These are phyloP conservation scores for Ceratocystis cubensis DNA, from an alignment of 2,329 filamentous ascomycete genomes.

Conservation along the genomic window DNA sequence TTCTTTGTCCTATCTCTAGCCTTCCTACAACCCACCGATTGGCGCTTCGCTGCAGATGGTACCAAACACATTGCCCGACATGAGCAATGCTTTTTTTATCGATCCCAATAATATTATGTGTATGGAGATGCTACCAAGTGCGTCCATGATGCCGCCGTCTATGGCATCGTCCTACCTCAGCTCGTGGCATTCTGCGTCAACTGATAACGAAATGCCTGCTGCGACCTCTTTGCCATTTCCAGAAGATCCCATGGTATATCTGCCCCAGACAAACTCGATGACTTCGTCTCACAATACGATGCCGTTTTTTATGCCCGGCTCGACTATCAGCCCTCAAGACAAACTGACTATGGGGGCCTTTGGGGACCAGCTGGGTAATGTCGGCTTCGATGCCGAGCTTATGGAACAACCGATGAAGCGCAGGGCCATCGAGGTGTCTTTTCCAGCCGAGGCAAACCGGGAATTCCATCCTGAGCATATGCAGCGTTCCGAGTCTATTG, in stretches of 20 bases:
- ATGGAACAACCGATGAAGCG: neutral
- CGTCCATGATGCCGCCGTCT: neutral
- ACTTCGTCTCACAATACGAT: neutral
- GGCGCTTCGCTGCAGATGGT: neutral
- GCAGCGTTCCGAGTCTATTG: constrained; percentile 5
- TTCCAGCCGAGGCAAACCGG: neutral
- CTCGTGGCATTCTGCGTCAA: neutral
- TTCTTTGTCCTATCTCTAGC: neutral
- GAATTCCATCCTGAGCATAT: neutral
- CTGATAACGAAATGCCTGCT: neutral
- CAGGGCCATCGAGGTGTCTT: neutral
- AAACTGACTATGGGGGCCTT: neutral
- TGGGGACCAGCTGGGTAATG: neutral
- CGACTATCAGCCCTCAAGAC: neutral
- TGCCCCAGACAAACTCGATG: neutral
- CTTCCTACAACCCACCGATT: neutral
- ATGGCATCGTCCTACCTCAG: neutral
- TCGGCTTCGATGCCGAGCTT: neutral
- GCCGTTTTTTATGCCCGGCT: neutral
- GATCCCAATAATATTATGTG: neutral
- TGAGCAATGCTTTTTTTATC: neutral
- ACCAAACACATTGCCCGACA: neutral
- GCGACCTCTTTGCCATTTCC: neutral
- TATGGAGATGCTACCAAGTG: neutral
- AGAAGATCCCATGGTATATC: neutral